Percentiles rank a stretch among this genome's conserved stretches.
Evolutionary conservation across 495 filamentous ascomycete genomes (phyloP).

Genomic region (Oleoguttula mirabilis): DNA sequence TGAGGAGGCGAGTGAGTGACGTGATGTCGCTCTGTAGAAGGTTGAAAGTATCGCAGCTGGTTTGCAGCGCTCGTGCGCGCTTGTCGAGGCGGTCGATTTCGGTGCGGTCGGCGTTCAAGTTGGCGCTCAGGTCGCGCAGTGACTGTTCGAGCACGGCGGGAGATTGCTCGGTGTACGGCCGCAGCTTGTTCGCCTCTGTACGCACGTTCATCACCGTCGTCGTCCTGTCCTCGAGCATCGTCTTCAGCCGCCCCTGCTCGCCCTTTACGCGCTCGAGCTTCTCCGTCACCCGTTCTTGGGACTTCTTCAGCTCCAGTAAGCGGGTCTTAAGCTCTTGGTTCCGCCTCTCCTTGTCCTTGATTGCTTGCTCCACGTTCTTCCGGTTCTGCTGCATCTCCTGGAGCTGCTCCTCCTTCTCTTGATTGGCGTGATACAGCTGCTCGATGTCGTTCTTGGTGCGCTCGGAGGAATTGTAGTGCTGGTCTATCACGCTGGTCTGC

Average conservation of each 20-base stretch:
- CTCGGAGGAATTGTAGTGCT: conserved; percentile 84
- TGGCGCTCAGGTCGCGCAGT: conserved; percentile 69
- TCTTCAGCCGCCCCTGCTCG: conserved; percentile 59
- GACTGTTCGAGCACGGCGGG: conserved; percentile 68
- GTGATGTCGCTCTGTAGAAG: conserved; percentile 73
- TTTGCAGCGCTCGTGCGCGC: conserved; percentile 77
- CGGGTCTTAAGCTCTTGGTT: conserved; percentile 76
- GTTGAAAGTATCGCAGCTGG: conserved; percentile 75
- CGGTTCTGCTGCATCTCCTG: conserved; percentile 67
- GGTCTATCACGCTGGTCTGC: conserved; percentile 71
- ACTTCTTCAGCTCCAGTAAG: conserved; percentile 60
- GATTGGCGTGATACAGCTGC: conserved; percentile 71
- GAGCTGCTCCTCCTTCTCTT: conserved; percentile 68
- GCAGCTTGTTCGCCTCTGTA: conserved; percentile 76
- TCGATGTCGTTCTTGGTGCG: conserved; percentile 76
- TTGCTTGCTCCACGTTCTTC: conserved; percentile 61
- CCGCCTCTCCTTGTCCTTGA: conserved; percentile 66
- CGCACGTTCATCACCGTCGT: conserved; percentile 43
- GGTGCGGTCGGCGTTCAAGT: conserved; percentile 59
- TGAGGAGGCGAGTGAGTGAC: conserved; percentile 73
- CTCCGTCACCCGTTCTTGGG: conserved; percentile 66
- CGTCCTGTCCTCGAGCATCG: conserved; percentile 67
- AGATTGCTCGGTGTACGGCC: conserved; percentile 82
- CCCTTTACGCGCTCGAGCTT: conserved; percentile 62
- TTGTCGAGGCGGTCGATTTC: conserved; percentile 80